Conservation (phyloP, 176 grass and related monocot species). For the Saccharum officinarum region DNA sequence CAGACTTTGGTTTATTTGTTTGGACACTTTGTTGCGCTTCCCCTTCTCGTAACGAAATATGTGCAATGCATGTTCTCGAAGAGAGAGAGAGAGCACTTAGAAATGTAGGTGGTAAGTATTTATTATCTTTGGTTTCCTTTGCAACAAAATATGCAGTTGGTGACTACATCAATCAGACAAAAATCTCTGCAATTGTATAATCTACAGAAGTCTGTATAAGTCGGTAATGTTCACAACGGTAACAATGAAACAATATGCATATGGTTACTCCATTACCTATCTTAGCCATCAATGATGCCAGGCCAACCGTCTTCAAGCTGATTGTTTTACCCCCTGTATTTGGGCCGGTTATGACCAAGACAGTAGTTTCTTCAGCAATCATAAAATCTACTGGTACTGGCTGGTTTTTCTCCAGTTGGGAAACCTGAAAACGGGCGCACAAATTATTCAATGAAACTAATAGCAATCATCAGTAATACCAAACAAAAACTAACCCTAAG, state of each 20-base stretch:
- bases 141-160: constrained; percentile 6
- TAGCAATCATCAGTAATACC: not conserved
- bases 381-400: constrained; percentile 78
- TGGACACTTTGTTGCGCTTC: not conserved
- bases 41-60: not conserved
- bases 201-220: constrained; percentile 1
- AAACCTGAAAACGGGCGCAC: constrained; percentile 50
- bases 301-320: constrained; percentile 78
- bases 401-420: constrained; percentile 51
- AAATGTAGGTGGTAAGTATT: not conserved
- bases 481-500: constrained; percentile 49
- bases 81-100: not conserved
- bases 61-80: not conserved
- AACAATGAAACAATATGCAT: not conserved
- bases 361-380: constrained; percentile 66
- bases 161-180: not conserved
- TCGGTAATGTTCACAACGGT: constrained; percentile 10
- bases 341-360: constrained; percentile 82
- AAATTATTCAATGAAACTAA: constrained; percentile 36
- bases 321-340: constrained; percentile 89
- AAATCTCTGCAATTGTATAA: not conserved
- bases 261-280: constrained; percentile 45
- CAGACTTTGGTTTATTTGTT: not conserved
- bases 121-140: constrained; percentile 16
- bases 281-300: constrained; percentile 85